Percentiles rank a stretch among this genome's conserved stretches.
phyloP scores from a whole-genome alignment of 1,139 yeast genomes.

The Yamadazyma atlantica region DNA sequence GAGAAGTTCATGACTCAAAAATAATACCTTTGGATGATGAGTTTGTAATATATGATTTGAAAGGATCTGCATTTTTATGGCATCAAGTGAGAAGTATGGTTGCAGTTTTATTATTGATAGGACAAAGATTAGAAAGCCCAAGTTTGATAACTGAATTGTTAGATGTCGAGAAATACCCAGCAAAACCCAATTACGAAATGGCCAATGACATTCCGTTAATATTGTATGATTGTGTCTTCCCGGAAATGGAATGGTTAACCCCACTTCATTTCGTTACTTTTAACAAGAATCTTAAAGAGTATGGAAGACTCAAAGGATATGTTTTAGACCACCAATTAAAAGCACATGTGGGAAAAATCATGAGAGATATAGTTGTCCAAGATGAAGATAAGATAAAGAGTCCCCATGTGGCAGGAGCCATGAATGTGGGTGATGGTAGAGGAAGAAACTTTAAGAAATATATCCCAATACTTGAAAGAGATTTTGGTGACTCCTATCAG shows the following conservation, averaged over 20 bases:
- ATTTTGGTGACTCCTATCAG: constrained; percentile 61
- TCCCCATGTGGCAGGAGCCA: constrained; percentile 28
- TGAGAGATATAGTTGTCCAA: constrained; percentile 21
- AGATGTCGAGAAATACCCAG: constrained; percentile 57
- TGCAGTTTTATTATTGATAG: constrained; percentile 76
- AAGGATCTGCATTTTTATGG: constrained; percentile 94
- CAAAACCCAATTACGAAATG: constrained; percentile 83
- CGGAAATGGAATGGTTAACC: constrained; percentile 65
- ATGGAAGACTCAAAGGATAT: constrained; percentile 25
- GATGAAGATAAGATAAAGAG: constrained; percentile 20
- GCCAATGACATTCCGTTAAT: constrained; percentile 91
- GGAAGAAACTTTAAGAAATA: constrained; percentile 60
- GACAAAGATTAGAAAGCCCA: constrained; percentile 71
- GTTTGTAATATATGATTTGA: constrained; percentile 69
- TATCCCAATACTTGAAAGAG: constrained; percentile 58
- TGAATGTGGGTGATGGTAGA: constrained; percentile 71
- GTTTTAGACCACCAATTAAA: constrained; percentile 37
- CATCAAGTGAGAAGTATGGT: constrained; percentile 98
- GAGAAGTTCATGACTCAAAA: constrained; percentile 56
- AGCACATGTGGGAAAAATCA: constrained; percentile 31
- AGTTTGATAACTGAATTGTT: constrained; percentile 57
- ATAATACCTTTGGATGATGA: constrained; percentile 47
- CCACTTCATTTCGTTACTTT: constrained; percentile 21
- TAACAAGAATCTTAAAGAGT: constrained; percentile 26
- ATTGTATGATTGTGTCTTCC: constrained; percentile 81